Evolutionary conservation across 306 rosid species (phyloP).

Genomic region (Benincasa hispida): DNA sequence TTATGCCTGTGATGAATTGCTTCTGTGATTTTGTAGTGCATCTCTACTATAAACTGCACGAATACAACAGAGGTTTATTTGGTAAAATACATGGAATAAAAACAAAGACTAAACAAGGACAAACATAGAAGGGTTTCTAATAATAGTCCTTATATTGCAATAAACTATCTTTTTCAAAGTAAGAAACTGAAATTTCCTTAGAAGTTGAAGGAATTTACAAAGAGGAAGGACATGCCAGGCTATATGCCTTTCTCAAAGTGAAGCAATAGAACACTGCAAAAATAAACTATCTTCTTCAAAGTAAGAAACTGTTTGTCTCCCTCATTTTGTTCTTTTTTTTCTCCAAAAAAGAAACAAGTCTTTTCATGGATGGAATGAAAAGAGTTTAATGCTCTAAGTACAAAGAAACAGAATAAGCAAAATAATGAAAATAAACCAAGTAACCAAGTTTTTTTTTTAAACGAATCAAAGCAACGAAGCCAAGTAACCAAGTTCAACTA

Average conservation of each 20-base stretch:
- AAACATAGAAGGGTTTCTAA: neutral
- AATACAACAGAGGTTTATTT: constrained; percentile 16
- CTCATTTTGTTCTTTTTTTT: too few relatives aligned
- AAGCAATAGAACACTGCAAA: neutral
- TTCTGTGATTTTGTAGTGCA: constrained; percentile 68
- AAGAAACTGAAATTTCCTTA: neutral
- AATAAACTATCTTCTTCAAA: too few relatives aligned
- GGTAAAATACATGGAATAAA: constrained; percentile 10
- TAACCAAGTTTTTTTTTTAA: too few relatives aligned
- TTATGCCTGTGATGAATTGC: constrained; percentile 81
- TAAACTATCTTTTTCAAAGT: neutral
- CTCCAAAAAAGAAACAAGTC: too few relatives aligned
- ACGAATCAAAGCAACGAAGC: too few relatives aligned
- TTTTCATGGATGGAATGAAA: too few relatives aligned
- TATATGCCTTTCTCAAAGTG: neutral
- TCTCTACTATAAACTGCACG: constrained; percentile 74
- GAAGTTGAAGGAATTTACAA: neutral
- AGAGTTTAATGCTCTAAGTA: too few relatives aligned
- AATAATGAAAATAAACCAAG: too few relatives aligned
- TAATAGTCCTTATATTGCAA: neutral
- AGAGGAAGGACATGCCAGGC: neutral
- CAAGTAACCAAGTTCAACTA: too few relatives aligned
- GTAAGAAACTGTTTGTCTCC: too few relatives aligned
- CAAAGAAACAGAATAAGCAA: too few relatives aligned
- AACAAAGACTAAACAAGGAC: neutral